Evolutionary conservation across 768 basidiomycete species (phyloP).

Genomic region (Clitopilus passeckerianus): DNA sequence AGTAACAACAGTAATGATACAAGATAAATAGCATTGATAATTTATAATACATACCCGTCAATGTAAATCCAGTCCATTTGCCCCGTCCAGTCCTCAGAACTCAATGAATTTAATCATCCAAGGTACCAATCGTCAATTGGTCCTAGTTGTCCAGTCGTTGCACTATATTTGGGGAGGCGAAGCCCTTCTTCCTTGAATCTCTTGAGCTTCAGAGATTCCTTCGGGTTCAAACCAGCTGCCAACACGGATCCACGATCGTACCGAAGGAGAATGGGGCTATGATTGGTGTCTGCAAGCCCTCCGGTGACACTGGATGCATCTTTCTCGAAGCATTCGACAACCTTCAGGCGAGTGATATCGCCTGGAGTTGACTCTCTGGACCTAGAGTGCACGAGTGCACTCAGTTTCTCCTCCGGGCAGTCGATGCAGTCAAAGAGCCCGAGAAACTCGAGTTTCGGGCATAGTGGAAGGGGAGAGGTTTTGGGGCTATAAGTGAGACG

Average conservation of each 20-base stretch:
- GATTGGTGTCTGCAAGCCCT: not conserved
- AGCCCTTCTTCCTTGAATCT: not conserved
- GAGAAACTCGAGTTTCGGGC: not conserved
- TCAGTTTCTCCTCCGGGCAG: not conserved
- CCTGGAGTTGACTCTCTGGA: not conserved
- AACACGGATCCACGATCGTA: not conserved
- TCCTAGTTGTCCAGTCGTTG: not conserved
- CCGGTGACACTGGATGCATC: not conserved
- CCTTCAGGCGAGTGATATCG: not conserved
- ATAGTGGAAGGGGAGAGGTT: not conserved
- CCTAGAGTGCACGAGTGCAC: not conserved
- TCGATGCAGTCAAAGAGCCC: not conserved
- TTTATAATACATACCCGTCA: not conserved
- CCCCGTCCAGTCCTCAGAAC: too few species aligned
- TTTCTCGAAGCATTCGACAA: not conserved
- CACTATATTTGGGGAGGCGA: not conserved
- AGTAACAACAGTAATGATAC: not conserved
- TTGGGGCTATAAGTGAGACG: conserved; percentile 9
- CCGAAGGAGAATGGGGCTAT: not conserved
- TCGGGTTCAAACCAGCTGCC: not conserved
- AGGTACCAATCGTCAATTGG: not conserved
- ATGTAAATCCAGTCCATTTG: too few species aligned
- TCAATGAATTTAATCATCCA: not conserved
- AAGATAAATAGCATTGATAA: not conserved
- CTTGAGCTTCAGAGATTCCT: not conserved